Conservation (phyloP, 2,329 filamentous ascomycete genomes). For the Colletotrichum musicola region DNA sequence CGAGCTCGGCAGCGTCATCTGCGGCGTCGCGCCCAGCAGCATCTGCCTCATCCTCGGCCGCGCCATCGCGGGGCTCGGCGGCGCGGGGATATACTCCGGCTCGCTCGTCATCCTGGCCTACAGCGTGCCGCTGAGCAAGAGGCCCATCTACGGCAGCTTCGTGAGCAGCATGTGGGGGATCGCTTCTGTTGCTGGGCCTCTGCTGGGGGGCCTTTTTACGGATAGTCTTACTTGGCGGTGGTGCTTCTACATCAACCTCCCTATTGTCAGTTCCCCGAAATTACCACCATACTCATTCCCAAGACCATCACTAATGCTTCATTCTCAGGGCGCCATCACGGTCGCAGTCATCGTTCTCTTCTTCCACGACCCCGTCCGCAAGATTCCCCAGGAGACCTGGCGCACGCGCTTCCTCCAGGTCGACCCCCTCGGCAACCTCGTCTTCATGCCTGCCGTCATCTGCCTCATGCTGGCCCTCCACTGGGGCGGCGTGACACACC, state of each 20-base stretch:
- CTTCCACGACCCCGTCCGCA: conserved; percentile 40
- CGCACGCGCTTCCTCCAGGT: conserved; percentile 32
- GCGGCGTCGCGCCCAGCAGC: conserved; percentile 50
- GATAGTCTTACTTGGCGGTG: conserved; percentile 54
- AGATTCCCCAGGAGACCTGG: conserved; percentile 3
- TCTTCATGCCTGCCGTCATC: conserved; percentile 54
- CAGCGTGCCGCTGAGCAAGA: conserved; percentile 49
- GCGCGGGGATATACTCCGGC: conserved; percentile 61
- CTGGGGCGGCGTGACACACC: conserved; percentile 61
- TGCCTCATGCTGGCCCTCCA: conserved; percentile 64
- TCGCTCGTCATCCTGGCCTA: conserved; percentile 56
- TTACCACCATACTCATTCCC: fast-evolving
- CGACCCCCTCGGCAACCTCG: conserved; percentile 45
- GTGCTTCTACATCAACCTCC: conserved; percentile 57
- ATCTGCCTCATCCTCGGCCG: conserved; percentile 51
- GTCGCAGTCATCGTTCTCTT: conserved; percentile 48
- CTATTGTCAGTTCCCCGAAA: conserved; percentile 46
- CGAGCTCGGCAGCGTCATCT: conserved; percentile 58
- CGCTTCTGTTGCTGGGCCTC: conserved; percentile 52
- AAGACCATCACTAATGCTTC: conserved; percentile 8
- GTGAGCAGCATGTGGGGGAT: conserved; percentile 61
- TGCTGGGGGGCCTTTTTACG: conserved; percentile 52
- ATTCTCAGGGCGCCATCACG: conserved; percentile 48
- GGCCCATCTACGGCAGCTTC: conserved; percentile 54
- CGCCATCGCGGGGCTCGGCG: conserved; percentile 53